Evolutionary conservation across 192 early-diverging fungal species (phyloP), one percentile per base, ranked within the genome.

Genomic region (Umbelopsis isabellina): DNA sequence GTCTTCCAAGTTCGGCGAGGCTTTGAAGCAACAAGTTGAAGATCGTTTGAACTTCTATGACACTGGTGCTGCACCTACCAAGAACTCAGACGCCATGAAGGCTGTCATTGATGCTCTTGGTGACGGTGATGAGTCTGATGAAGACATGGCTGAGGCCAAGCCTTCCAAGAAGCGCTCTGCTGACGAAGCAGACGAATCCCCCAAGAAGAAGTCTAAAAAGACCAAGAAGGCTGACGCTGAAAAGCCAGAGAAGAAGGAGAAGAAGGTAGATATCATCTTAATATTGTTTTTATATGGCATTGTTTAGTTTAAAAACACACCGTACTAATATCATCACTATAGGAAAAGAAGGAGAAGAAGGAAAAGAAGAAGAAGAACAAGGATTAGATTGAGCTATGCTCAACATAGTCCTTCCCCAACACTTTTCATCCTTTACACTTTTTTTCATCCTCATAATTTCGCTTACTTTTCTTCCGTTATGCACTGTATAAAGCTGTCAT

Each of bases 51-150:
- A 84, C 67, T 98, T 99, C 82, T 98, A 95, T 79, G 97, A 99
- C 80, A 86, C 89, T 46, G 95, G 95, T 53, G 86, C 90, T 1
- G 85, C 88, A 3, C 95, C 96, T 16, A 82, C 90, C 30, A 95
- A 94, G 90, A 99, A 97, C 84, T 82, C 90, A 65, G 96, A 97
- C 66, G 93, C 94, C 22, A 98, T 99, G 96, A 88, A 94, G 85
- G 88, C 90, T 76, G 92, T 91, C 37, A 85, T 88, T 18, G 84
- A 86, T 70, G 83, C 76, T 44, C 80, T 91, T 65, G 89, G 88
- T 27, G 86, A 85, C 46, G 91, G 87, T n/a, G 90, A 84, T 22
- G 87, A 82, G 64, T 72, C 77, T 25, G 89, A 83, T 20, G 75
- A 79, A 44, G 78, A 81, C 13, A 46, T 53, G 20, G 55, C 33